Base-by-base conservation (phyloP, 139 green algal species). In the Chlorokybus atmophyticus region DNA sequence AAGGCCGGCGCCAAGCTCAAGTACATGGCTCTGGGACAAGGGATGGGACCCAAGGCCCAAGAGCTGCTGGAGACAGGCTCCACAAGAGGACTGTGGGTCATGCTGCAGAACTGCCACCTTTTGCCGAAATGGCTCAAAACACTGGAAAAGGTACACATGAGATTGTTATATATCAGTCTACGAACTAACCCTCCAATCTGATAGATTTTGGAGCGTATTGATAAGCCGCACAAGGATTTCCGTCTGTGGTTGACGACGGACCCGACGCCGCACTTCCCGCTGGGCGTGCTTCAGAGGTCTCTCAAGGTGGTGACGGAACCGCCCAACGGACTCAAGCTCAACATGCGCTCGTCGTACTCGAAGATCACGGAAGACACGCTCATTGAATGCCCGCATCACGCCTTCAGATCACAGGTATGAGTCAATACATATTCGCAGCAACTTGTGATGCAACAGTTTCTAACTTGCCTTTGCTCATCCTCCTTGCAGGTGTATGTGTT, bases 1-100 rank as follows among this genome's bases (percentile, higher is more conserved):
- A 83, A 70, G 26, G 73, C 75, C 24, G 81, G 81, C 2, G 73
- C 72, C 60, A 88, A 88, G 76, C 74, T 94, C 56, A 89, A 91
- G 75, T 87, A 88, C 75, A 88, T 94, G 81, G 82, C 85, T 0
- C 82, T 94, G 52, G 85, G 85, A 3, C 85, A 94, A 68, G 85
- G 85, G 66, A 93, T 90, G 82, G 82, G 82, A 1, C 80, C 80
- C 50, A 85, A 85, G 68, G 84, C 84, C 8, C 57, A 67, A 26
- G 84, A 93, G 69, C 74, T 86, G 28, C 83, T 93, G 25, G 79
- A 87, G 71, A 75, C 71, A 31, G 82, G 74, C 32, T 70, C 75
- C 17, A 67, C 71, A 14, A 62, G 82, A 19, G 84, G 84, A 0
- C 74, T 88, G 48, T 93, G 84, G 84, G 65, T 88, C 41, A 87